phyloP scores from a whole-genome alignment of 768 basidiomycete genomes.

The Rhizopogon salebrosus region DNA sequence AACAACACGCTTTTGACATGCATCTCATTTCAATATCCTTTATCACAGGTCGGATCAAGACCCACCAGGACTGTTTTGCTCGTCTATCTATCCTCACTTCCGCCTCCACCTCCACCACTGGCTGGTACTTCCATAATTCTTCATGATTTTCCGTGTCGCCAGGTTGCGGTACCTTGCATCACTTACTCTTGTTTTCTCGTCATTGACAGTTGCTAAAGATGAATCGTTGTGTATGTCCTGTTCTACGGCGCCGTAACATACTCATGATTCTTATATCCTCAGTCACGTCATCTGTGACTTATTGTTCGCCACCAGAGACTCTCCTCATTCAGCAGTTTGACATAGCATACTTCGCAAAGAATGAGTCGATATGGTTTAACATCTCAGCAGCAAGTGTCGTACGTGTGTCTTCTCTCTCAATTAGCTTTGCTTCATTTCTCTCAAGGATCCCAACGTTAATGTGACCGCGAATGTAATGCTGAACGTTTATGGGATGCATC shows the following conservation, averaged over 20 bases:
- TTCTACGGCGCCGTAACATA: constrained; percentile 4
- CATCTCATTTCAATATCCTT: constrained; percentile 18
- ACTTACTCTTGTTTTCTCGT: constrained; percentile 33
- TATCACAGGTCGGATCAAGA: constrained; percentile 12
- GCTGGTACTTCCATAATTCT: constrained; percentile 22
- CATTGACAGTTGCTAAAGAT: constrained; percentile 43
- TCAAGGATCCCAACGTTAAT: constrained; percentile 66
- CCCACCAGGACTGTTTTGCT: constrained; percentile 17
- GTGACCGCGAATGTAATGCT: constrained; percentile 79
- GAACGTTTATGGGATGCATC: constrained; percentile 83
- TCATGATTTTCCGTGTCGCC: constrained; percentile 69
- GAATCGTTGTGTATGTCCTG: constrained; percentile 54
- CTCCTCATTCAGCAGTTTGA: constrained; percentile 79
- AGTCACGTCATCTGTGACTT: constrained; percentile 88
- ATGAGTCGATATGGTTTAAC: constrained; percentile 76
- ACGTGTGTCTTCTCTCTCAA: constrained; percentile 26
- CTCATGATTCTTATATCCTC: constrained; percentile 4
- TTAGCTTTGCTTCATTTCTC: constrained; percentile 5
- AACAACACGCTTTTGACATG: constrained; percentile 22
- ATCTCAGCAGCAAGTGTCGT: constrained; percentile 85
- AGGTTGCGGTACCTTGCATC: constrained; percentile 58
- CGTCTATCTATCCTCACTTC: constrained; percentile 20
- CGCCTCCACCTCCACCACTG: constrained; percentile 3
- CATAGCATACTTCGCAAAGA: constrained; percentile 61
- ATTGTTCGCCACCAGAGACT: constrained; percentile 75